Conservation (phyloP, 768 basidiomycete genomes). For the Suillus paluster region DNA sequence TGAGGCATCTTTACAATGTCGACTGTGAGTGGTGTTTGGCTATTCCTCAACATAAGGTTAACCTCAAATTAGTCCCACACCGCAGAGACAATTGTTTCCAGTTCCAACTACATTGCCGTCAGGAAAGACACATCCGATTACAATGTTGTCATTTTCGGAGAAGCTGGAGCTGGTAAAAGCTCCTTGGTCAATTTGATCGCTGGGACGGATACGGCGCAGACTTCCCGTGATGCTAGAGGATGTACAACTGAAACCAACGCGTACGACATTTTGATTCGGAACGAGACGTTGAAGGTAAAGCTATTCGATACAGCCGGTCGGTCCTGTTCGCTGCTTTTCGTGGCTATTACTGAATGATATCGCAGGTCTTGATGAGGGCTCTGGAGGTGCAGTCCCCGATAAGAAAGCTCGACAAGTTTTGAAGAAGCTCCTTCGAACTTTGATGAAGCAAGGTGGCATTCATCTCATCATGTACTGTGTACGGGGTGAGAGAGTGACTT, state of each 20-base stretch:
- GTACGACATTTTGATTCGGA: not conserved
- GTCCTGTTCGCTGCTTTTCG: not conserved
- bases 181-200: slow-evolving; percentile 5
- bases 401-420: slow-evolving; percentile 31
- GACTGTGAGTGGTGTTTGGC: not conserved
- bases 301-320: slow-evolving; percentile 22
- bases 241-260: not conserved
- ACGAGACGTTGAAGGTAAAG: not conserved
- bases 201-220: slow-evolving; percentile 16
- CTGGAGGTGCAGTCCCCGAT: slow-evolving; percentile 28
- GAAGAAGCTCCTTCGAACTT: slow-evolving; percentile 34
- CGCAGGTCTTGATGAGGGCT: slow-evolving; percentile 38
- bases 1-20: not conserved
- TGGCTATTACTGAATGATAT: not conserved
- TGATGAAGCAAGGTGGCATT: slow-evolving; percentile 28
- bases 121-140: not conserved
- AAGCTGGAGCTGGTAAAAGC: slow-evolving; percentile 4
- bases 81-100: not conserved
- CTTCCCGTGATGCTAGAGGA: not conserved
- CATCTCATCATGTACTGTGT: slow-evolving; percentile 38
- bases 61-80: not conserved
- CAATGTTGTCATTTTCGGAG: not conserved
- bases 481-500: slow-evolving; percentile 31
- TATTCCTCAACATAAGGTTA: not conserved
- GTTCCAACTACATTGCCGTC: not conserved